Percentiles rank a stretch among this genome's conserved stretches.
phyloP scores from a whole-genome alignment of 2,329 filamentous ascomycete genomes.

The Ophiostoma novo-ulmi region DNA sequence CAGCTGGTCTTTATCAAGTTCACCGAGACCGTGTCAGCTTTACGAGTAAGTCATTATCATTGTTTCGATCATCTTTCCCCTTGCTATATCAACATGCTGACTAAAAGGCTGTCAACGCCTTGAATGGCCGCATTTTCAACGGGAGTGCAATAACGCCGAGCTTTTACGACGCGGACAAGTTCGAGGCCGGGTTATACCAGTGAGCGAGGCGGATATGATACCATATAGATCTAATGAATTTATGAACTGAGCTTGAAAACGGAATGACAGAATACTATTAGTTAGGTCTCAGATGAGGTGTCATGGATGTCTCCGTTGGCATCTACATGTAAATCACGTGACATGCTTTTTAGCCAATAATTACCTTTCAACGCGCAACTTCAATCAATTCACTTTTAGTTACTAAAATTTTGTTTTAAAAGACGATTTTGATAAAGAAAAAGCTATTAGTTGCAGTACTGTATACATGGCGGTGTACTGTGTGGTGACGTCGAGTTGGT shows the following conservation, averaged over 20 bases:
- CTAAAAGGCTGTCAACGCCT: constrained; percentile 76
- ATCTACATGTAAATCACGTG: too few relatives aligned
- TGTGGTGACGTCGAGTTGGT: constrained; percentile 18
- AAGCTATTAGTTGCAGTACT: constrained; percentile 27
- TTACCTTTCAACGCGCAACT: too few relatives aligned
- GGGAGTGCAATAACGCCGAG: constrained; percentile 76
- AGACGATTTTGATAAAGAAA: constrained; percentile 3
- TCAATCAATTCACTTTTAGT: background rate
- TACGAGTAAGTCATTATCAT: constrained; percentile 58
- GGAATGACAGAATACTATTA: too few relatives aligned
- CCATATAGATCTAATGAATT: constrained; percentile 1
- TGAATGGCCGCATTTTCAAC: constrained; percentile 82
- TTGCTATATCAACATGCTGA: background rate
- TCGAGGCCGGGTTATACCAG: constrained; percentile 56
- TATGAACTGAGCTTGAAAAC: background rate
- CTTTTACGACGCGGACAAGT: constrained; percentile 78
- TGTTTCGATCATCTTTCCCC: too few relatives aligned
- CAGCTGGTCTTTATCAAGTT: constrained; percentile 88
- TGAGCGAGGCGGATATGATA: constrained; percentile 3
- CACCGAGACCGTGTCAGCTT: constrained; percentile 73
- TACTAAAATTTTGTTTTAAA: background rate
- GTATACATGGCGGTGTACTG: constrained; percentile 24
- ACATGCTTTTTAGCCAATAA: too few relatives aligned
- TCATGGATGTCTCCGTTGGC: too few relatives aligned
- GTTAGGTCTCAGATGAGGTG: too few relatives aligned